These are phyloP conservation scores for Micromonas pusilla DNA, from an alignment of 139 green algal genomes.

Conservation along the genomic window DNA sequence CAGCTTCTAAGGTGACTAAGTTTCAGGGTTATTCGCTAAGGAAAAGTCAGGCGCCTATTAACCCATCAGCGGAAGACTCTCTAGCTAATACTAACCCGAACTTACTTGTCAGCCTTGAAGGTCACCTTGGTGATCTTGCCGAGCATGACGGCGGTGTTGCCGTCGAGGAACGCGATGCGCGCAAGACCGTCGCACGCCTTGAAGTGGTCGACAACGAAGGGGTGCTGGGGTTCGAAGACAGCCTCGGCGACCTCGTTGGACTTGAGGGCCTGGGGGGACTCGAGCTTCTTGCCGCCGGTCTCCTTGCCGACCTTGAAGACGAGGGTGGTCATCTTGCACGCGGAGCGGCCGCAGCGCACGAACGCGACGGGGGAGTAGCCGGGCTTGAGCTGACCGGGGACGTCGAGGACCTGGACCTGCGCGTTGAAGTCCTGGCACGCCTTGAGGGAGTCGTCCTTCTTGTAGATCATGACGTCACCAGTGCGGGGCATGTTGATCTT, in stretches of 20 bases:
- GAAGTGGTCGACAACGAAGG: conserved; percentile 80
- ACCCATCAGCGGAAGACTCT: background rate
- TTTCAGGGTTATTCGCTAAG: no score
- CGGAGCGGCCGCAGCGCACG: conserved; percentile 77
- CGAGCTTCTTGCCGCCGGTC: conserved; percentile 89
- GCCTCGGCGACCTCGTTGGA: conserved; percentile 85
- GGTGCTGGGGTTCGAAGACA: conserved; percentile 76
- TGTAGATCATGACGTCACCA: conserved; percentile 88
- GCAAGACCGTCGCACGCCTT: conserved; percentile 88
- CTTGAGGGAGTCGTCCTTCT: conserved; percentile 75
- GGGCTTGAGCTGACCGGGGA: conserved; percentile 82
- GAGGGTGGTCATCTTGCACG: conserved; percentile 72
- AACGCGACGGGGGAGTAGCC: conserved; percentile 88
- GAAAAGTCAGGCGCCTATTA: background rate
- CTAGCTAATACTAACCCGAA: background rate
- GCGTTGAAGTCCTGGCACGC: conserved; percentile 73
- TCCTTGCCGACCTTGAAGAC: conserved; percentile 92
- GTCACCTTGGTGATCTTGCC: conserved; percentile 71
- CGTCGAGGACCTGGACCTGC: conserved; percentile 88
- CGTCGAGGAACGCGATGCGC: conserved; percentile 87
- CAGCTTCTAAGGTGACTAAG: no score
- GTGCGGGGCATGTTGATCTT: conserved; percentile 87
- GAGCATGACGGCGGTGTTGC: conserved; percentile 92
- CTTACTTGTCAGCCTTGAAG: conserved; percentile 46
- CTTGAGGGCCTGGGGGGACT: conserved; percentile 74